Base-by-base conservation (phyloP, 345 rosid genomes). In the Eucalyptus viminalis region DNA sequence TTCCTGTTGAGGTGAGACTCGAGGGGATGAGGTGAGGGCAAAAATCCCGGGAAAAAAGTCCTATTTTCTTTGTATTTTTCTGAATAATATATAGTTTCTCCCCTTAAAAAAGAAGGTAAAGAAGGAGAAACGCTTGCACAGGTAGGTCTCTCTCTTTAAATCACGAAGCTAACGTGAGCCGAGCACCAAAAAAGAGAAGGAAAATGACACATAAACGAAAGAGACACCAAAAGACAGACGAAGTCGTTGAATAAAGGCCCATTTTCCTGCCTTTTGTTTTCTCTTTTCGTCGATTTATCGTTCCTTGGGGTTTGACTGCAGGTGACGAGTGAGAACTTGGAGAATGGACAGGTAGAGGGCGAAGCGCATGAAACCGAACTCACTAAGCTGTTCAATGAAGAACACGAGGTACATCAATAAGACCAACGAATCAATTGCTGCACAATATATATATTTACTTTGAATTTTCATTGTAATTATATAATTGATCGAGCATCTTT, bases 301-400 rank as follows among this genome's bases (percentile, higher is more conserved):
- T 21, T 76, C 47, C 47, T 21, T 22, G 13, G 85, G 85, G 47
- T 21, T 76, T 76, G 51, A 81, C 69, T 87, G 80, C 90, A 97
- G 99, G 97, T 96, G 87, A 94, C 91, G 90, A 92, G 94, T 56
- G 95, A 92, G 60, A 91, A 91, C 83, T 87, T 91, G 92, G 97
- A 91, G 58, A 93, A 88, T 88, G 97, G 94, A 10, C 92, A 90
- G 72, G 90, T 76, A 89, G 96, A 92, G 19, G 93, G 89, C n/a
- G 95, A 94, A 81, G 94, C 95, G 27, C 95, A 96, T 49, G 93
- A 96, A 92, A 97, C 98, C 86, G 98, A 97, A 88, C 98, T 95
- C 80, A 91, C 93, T 81, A 97, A 97, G 89, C 86, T 97, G 86
- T 97, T 97, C 89, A 93, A 98, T 2, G 97, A 95, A 91, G 99